These are phyloP conservation scores for Cicer arietinum DNA, from an alignment of 306 rosid species.

Conservation along the genomic window DNA sequence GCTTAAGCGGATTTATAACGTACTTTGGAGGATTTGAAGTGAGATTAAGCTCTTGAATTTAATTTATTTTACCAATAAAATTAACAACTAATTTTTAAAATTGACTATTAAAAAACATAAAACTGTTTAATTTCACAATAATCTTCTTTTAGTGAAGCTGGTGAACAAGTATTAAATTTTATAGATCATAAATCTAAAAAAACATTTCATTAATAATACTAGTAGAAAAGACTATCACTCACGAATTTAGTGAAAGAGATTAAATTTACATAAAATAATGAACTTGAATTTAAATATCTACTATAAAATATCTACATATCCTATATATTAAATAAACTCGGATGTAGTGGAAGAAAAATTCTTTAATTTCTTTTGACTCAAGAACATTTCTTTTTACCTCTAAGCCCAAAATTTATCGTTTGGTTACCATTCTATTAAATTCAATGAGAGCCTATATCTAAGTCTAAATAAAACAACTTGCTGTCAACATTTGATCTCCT, in stretches of 20 bases:
- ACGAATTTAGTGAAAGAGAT: too few species aligned
- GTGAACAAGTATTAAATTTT: conserved; percentile 13
- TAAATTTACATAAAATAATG: too few species aligned
- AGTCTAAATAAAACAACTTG: conserved; percentile 58
- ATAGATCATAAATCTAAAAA: conserved; percentile 24
- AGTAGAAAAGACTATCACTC: conserved; percentile 31
- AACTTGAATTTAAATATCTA: too few species aligned
- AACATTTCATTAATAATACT: conserved; percentile 30
- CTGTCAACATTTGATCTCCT: conserved; percentile 43
- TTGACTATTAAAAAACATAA: too few species aligned
- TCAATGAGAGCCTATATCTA: conserved; percentile 46
- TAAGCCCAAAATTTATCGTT: conserved; percentile 37
- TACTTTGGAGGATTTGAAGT: too few species aligned
- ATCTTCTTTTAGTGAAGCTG: conserved; percentile 12
- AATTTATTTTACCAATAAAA: too few species aligned
- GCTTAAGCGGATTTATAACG: not conserved
- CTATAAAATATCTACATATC: too few species aligned
- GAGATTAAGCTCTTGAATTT: too few species aligned
- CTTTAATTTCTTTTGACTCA: conserved; percentile 57
- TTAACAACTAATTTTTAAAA: too few species aligned
- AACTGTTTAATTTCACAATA: not conserved
- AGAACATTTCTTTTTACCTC: conserved; percentile 30
- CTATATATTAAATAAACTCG: too few species aligned
- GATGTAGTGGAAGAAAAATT: not conserved
- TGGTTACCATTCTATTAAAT: conserved; percentile 59